Evolutionary conservation across 345 rosid species (phyloP).

Genomic region (Heritiera littoralis): DNA sequence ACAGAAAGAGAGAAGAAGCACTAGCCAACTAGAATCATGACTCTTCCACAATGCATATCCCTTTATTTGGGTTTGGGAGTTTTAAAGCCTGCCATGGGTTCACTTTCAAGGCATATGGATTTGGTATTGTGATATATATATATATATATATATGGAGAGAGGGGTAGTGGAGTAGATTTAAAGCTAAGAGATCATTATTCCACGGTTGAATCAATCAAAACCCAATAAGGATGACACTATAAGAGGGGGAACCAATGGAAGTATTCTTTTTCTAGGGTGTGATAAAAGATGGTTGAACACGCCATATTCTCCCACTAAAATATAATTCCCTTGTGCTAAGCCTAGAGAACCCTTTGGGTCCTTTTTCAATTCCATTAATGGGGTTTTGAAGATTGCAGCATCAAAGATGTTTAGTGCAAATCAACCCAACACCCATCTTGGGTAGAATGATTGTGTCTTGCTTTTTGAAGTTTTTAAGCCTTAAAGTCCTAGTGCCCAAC

Average conservation of each 20-base stretch:
- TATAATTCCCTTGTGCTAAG: conserved; percentile 24
- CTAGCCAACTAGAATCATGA: conserved; percentile 18
- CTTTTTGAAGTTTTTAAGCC: conserved; percentile 26
- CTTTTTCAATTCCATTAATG: conserved; percentile 16
- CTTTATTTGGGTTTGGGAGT: conserved; percentile 16
- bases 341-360: conserved; percentile 1
- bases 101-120: conserved; percentile 22
- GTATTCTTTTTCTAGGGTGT: conserved; percentile 20
- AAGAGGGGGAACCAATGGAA: conserved; percentile 16
- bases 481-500: conserved; percentile 15
- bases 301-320: conserved; percentile 27
- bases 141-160: too few relatives aligned
- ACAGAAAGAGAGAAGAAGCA: background rate
- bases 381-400: conserved; percentile 31
- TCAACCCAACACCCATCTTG: conserved; percentile 24
- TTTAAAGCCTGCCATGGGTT: conserved; percentile 20
- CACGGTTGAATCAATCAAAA: conserved; percentile 33
- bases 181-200: conserved; percentile 28
- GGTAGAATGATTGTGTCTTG: conserved; percentile 33
- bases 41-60: conserved; percentile 21
- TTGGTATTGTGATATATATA: conserved; percentile 21
- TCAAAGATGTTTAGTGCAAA: conserved; percentile 25
- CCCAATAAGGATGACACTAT: conserved; percentile 12
- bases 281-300: conserved; percentile 30
- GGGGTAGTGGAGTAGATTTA: conserved; percentile 33